Evolutionary conservation across 805 yeast species (phyloP).

Genomic region (Teunomyces pallodes): DNA sequence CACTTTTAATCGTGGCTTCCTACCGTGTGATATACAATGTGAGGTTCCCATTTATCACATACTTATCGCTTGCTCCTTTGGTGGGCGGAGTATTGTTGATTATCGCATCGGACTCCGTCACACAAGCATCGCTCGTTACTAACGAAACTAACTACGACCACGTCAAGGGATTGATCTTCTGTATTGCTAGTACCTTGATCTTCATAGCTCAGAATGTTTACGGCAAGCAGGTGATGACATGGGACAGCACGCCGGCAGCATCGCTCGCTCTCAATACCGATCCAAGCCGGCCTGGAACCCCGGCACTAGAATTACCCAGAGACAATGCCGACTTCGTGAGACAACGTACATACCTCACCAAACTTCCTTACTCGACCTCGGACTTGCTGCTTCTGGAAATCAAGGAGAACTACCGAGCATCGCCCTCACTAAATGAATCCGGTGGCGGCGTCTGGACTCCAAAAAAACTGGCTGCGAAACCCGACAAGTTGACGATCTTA

Average conservation of each 20-base stretch:
- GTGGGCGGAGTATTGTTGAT: conserved; percentile 52
- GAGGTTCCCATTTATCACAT: conserved; percentile 48
- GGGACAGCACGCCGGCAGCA: conserved; percentile 38
- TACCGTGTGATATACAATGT: conserved; percentile 54
- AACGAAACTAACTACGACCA: conserved; percentile 26
- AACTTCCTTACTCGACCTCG: conserved; percentile 33
- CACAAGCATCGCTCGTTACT: conserved; percentile 7
- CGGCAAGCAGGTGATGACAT: conserved; percentile 73
- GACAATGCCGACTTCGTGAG: conserved; percentile 12
- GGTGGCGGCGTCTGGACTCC: conserved; percentile 11
- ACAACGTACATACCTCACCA: conserved; percentile 18
- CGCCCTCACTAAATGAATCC: conserved; percentile 16
- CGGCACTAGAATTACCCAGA: neutral
- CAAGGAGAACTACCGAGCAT: conserved; percentile 13
- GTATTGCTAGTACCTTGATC: conserved; percentile 64
- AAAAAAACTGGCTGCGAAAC: conserved; percentile 36
- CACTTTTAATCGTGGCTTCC: conserved; percentile 55
- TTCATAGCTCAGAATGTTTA: conserved; percentile 87
- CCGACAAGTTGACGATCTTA: conserved; percentile 79
- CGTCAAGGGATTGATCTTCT: conserved; percentile 63
- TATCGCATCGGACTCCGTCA: conserved; percentile 31
- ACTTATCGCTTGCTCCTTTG: conserved; percentile 50
- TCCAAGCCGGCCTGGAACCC: neutral
- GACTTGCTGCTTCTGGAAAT: conserved; percentile 24
- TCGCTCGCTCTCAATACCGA: conserved; percentile 27